Conservation (phyloP, 106 monocot genomes). For the Phalaenopsis equestris region DNA sequence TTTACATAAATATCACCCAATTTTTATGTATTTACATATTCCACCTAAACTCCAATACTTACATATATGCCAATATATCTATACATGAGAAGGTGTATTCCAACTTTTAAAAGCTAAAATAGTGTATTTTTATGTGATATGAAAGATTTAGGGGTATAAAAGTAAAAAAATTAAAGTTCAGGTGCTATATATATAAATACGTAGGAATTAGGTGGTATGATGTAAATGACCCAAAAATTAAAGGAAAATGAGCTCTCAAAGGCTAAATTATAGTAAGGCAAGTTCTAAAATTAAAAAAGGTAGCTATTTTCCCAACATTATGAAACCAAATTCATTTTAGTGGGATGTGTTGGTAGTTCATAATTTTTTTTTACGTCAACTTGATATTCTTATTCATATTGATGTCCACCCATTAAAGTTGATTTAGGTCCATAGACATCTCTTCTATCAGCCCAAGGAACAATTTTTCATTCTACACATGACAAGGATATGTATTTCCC, state of each 20-base stretch:
- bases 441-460: neutral
- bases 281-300: neutral
- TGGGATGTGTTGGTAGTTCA: neutral
- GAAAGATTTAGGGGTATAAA: too few relatives aligned
- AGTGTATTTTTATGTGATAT: too few relatives aligned
- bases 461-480: neutral
- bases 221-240: neutral
- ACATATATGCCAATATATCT: too few relatives aligned
- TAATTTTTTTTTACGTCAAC: neutral
- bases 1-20: too few relatives aligned
- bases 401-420: slow-evolving; percentile 1
- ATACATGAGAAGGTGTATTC: too few relatives aligned
- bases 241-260: neutral
- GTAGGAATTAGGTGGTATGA: too few relatives aligned
- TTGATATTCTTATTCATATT: too few relatives aligned
- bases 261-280: neutral
- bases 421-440: neutral
- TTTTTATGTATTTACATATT: too few relatives aligned
- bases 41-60: too few relatives aligned
- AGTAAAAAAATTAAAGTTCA: too few relatives aligned
- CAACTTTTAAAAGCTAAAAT: too few relatives aligned
- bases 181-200: too few relatives aligned
- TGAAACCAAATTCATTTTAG: neutral
- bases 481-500: neutral
- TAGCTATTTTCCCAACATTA: neutral